A percentile compares a stretch with the other conserved stretches of the same genome.
These are phyloP conservation scores for Colletotrichum somersetense DNA, from an alignment of 2,329 filamentous ascomycete species.

Conservation along the genomic window DNA sequence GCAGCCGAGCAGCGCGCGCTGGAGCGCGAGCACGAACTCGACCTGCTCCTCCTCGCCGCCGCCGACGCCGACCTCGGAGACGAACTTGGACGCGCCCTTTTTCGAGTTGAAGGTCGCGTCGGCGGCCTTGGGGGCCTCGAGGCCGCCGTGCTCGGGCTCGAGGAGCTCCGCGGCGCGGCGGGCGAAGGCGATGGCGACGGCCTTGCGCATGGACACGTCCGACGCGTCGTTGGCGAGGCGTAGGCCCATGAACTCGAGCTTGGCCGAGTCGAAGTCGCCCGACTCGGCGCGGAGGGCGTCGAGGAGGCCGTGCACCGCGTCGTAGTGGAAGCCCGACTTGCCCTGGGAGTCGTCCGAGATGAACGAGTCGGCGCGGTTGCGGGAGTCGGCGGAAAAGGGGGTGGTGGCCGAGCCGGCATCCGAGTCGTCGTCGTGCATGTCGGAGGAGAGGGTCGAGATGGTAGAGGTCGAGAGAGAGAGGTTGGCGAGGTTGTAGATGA, in stretches of 20 bases:
- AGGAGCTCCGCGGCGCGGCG: conserved; percentile 81
- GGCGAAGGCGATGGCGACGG: conserved; percentile 87
- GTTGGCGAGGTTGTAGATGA: conserved; percentile 66
- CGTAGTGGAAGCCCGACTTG: conserved; percentile 79
- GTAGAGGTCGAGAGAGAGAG: conserved; percentile 67
- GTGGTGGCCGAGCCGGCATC: conserved; percentile 72
- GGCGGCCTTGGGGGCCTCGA: conserved; percentile 75
- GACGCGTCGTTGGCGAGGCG: conserved; percentile 92
- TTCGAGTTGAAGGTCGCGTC: conserved; percentile 69
- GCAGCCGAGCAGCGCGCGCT: conserved; percentile 79
- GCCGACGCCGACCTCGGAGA: conserved; percentile 71
- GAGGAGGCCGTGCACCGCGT: conserved; percentile 87
- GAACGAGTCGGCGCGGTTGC: conserved; percentile 77
- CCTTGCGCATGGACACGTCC: conserved; percentile 87
- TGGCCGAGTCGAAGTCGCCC: conserved; percentile 83
- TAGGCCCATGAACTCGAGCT: conserved; percentile 93
- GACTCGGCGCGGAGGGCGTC: conserved; percentile 83
- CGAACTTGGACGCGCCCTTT: conserved; percentile 66
- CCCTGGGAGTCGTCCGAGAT: conserved; percentile 78
- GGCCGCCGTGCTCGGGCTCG: conserved; percentile 61
- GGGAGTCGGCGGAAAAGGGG: conserved; percentile 65
- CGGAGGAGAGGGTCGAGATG: conserved; percentile 72
- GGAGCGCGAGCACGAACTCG: conserved; percentile 85
- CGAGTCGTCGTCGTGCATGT: conserved; percentile 74
- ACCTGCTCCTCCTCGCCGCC: conserved; percentile 82